A percentile compares a stretch with the other conserved stretches of the same genome.
These are phyloP conservation scores for Penicillium desertorum DNA, from an alignment of 495 filamentous ascomycete genomes.

Conservation along the genomic window DNA sequence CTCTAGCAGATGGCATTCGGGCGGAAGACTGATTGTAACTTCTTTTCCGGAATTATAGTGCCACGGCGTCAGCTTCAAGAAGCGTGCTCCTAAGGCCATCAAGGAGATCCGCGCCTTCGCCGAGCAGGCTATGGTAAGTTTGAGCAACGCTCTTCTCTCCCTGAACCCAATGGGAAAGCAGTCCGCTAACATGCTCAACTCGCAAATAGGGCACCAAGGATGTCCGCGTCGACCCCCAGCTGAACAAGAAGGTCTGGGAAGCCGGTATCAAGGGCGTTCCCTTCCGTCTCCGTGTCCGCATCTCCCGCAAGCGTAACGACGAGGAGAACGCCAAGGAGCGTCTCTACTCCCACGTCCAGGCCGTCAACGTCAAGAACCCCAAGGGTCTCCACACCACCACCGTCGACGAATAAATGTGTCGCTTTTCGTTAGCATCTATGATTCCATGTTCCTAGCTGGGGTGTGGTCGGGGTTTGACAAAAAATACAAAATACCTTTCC, in stretches of 20 bases:
- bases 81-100: slow-evolving; percentile 95
- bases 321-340: slow-evolving; percentile 98
- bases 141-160: not conserved
- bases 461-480: slow-evolving; percentile 33
- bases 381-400: slow-evolving; percentile 92
- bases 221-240: slow-evolving; percentile 93
- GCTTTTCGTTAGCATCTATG: slow-evolving; percentile 27
- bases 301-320: slow-evolving; percentile 99
- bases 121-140: slow-evolving; percentile 87
- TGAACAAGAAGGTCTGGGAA: slow-evolving; percentile 99
- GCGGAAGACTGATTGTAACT: slow-evolving; percentile 58
- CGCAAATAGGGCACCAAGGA: slow-evolving; percentile 81
- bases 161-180: not conserved
- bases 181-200: slow-evolving; percentile 6
- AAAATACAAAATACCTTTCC: slow-evolving; percentile 33
- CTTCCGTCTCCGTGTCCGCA: slow-evolving; percentile 93
- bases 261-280: slow-evolving; percentile 97
- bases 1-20: slow-evolving; percentile 56
- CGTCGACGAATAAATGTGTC: slow-evolving; percentile 55
- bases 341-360: slow-evolving; percentile 98
- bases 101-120: slow-evolving; percentile 98
- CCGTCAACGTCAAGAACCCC: slow-evolving; percentile 97
- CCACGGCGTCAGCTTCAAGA: slow-evolving; percentile 98
- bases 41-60: slow-evolving; percentile 58
- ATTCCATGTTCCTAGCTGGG: slow-evolving; percentile 32